Percentiles rank a stretch among this genome's conserved stretches.
Conservation (phyloP, 768 basidiomycete species). For the Lentinula edodes region DNA sequence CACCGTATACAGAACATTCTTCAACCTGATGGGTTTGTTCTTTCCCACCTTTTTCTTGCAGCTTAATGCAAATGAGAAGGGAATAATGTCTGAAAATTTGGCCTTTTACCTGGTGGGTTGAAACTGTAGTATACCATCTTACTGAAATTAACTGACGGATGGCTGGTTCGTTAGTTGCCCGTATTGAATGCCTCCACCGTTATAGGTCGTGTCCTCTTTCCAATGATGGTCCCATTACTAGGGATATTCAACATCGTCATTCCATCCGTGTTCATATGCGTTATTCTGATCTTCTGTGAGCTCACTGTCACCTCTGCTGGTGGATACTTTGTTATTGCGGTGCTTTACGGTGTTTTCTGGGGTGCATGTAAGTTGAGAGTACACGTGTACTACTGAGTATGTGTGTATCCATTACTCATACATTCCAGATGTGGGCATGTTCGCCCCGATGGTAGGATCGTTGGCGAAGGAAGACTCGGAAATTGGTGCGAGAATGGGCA, state of each 20-base stretch:
- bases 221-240: conserved; percentile 31
- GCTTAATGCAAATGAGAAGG: conserved; percentile 25
- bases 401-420: background rate
- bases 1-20: background rate
- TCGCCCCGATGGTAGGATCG: conserved; percentile 6
- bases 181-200: conserved; percentile 49
- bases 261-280: conserved; percentile 25
- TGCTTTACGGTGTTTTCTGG: conserved; percentile 41
- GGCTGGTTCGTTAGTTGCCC: conserved; percentile 28
- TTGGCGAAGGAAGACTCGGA: conserved; percentile 2
- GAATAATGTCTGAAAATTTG: conserved; percentile 20
- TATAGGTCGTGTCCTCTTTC: conserved; percentile 45
- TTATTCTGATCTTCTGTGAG: conserved; percentile 35
- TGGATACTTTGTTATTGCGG: conserved; percentile 32
- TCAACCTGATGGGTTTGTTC: conserved; percentile 18
- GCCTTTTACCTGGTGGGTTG: conserved; percentile 32
- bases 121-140: background rate
- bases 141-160: background rate
- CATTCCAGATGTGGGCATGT: background rate
- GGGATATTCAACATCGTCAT: conserved; percentile 41
- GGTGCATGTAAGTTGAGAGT: conserved; percentile 27
- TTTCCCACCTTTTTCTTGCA: conserved; percentile 34
- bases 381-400: too few relatives aligned
- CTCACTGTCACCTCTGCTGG: conserved; percentile 25
- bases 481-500: conserved; percentile 5